Base-by-base conservation (phyloP, 176 grass and related monocot genomes). In the Triticum urartu region DNA sequence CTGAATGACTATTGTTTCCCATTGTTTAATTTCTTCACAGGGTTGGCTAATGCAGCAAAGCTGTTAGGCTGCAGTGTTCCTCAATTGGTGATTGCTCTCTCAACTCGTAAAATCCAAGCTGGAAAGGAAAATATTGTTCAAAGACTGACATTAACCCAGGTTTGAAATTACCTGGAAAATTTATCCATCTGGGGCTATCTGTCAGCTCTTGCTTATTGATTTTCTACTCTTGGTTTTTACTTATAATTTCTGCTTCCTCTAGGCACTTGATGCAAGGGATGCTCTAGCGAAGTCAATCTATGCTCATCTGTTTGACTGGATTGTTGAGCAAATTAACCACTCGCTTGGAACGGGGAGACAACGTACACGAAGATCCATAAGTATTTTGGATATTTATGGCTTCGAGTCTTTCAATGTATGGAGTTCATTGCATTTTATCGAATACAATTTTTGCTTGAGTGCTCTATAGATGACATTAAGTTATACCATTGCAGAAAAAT, bases 331-430 rank as follows among this genome's bases (percentile, higher is more conserved):
- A 91, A 94, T 96, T 81, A 96, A 99, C 56, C 83, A 75, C 18
- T 91, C 92, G 76, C 90, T 99, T 92, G 88, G 91, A 88, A 83
- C 83, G 0, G 85, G 90, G 38, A 99, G 92, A 30, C 79, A 77
- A 75, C 69, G 5, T 22, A 83, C 86, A 63, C 87, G 93, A 47
- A 89, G 87, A 91, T 96, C 92, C 88, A 99, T 99, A 85, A 94
- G 92, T 85, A 99, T 99, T 94, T 89, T 99, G 61, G 97, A 99
- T 91, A 99, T 99, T 54, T 99, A 96, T 89, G 97, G 97, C 40
- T 99, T 99, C 8, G 97, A 99, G 66, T 99, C 92, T 68, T 99
- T 99, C 70, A 86, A 89, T 79, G 97, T 99, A 93, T 72, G 94
- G 33, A 86, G 34, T 66, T 56, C 26, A 77, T 66, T 86, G 25